phyloP scores from a whole-genome alignment of 345 rosid species.

The Microcos paniculata region DNA sequence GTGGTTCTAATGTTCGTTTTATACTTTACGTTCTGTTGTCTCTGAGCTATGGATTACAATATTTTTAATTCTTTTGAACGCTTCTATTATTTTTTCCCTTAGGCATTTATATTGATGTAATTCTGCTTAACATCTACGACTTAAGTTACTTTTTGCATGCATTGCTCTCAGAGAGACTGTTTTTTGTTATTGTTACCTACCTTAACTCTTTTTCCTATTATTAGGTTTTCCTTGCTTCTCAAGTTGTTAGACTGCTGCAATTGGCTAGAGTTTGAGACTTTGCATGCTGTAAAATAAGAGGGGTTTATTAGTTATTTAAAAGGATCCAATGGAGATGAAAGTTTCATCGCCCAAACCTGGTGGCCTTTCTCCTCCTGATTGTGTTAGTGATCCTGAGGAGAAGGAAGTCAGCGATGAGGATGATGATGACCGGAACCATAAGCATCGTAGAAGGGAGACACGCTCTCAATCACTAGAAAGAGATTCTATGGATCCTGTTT shows the following conservation, averaged over 20 bases:
- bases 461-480: constrained; percentile 71
- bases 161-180: not conserved
- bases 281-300: constrained; percentile 14
- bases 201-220: constrained; percentile 15
- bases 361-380: constrained; percentile 64
- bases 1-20: not conserved
- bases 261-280: constrained; percentile 23
- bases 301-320: constrained; percentile 10
- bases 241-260: constrained; percentile 9
- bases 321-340: constrained; percentile 66
- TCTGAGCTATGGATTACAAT: not conserved
- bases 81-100: not conserved
- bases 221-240: constrained; percentile 21
- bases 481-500: constrained; percentile 55
- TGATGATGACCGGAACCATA: constrained; percentile 97
- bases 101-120: not conserved
- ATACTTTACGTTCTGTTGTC: not conserved
- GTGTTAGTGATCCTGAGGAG: constrained; percentile 77
- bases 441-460: constrained; percentile 78
- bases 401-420: constrained; percentile 97
- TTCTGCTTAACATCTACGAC: not conserved
- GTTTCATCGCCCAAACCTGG: constrained; percentile 62
- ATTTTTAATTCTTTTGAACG: not conserved
- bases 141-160: not conserved
- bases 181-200: not conserved